Evolutionary conservation across 2,329 filamentous ascomycete species (phyloP).

Genomic region (Ascocoryne sarcoides): DNA sequence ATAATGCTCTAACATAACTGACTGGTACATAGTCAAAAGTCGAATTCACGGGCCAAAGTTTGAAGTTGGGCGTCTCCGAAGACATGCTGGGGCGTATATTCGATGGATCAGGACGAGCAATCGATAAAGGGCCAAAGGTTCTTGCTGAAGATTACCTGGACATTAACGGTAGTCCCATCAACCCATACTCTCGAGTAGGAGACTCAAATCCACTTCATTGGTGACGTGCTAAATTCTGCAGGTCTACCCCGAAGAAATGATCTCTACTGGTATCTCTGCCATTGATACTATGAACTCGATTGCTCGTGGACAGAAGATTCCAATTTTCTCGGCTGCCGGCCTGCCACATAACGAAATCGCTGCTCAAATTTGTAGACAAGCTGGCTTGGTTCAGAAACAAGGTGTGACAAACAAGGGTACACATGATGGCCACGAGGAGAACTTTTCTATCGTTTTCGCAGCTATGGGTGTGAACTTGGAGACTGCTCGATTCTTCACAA

Average conservation of each 20-base stretch:
- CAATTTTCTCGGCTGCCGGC: slow-evolving; percentile 97
- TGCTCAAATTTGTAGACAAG: slow-evolving; percentile 96
- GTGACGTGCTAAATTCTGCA: slow-evolving; percentile 29
- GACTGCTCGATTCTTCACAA: slow-evolving; percentile 95
- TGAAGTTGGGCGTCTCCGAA: slow-evolving; percentile 98
- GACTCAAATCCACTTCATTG: neutral
- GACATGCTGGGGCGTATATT: slow-evolving; percentile 99
- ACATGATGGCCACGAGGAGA: slow-evolving; percentile 95
- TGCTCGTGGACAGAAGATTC: slow-evolving; percentile 98
- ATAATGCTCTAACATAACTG: slow-evolving; percentile 4
- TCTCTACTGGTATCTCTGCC: slow-evolving; percentile 96
- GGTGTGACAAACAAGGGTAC: slow-evolving; percentile 82
- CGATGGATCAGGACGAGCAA: slow-evolving; percentile 93
- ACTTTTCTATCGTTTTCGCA: slow-evolving; percentile 99
- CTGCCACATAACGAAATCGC: slow-evolving; percentile 99
- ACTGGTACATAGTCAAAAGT: slow-evolving; percentile 66
- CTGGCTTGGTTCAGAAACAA: slow-evolving; percentile 72
- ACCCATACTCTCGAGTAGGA: slow-evolving; percentile 88
- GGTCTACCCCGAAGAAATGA: slow-evolving; percentile 99
- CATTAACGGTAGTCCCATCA: slow-evolving; percentile 98
- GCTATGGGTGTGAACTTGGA: slow-evolving; percentile 99
- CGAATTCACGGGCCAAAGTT: slow-evolving; percentile 91
- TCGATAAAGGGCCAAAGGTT: slow-evolving; percentile 98
- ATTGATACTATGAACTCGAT: slow-evolving; percentile 99
- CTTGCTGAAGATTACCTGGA: slow-evolving; percentile 96